Evolutionary conservation across 805 yeast genomes (phyloP).

Genomic region (Saturnispora sekii): DNA sequence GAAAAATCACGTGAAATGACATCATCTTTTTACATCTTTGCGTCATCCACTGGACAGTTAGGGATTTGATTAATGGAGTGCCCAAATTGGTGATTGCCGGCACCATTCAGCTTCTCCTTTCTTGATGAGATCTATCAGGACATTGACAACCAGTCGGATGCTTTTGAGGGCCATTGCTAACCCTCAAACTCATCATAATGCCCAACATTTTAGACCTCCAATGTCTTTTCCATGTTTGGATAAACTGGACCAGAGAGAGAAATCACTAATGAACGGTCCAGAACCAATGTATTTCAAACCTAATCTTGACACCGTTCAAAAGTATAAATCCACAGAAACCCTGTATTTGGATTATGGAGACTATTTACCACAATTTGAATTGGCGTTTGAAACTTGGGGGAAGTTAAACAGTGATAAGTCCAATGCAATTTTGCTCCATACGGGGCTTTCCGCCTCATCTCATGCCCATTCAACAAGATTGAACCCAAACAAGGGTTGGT

Average conservation of each 20-base stretch:
- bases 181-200: background rate
- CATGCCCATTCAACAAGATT: slow-evolving; percentile 77
- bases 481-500: slow-evolving; percentile 79
- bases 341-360: slow-evolving; percentile 78
- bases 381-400: slow-evolving; percentile 97
- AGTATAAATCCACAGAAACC: slow-evolving; percentile 46
- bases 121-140: slow-evolving; percentile 1
- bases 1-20: background rate
- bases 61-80: no score
- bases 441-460: slow-evolving; percentile 88
- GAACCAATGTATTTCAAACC: slow-evolving; percentile 77
- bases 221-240: slow-evolving; percentile 82
- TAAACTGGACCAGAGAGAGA: slow-evolving; percentile 48
- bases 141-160: background rate
- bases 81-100: background rate
- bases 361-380: slow-evolving; percentile 54
- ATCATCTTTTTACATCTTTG: no score
- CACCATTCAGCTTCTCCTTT: background rate
- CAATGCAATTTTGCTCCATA: slow-evolving; percentile 74
- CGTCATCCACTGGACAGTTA: no score
- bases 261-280: slow-evolving; percentile 47
- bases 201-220: slow-evolving; percentile 28
- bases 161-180: slow-evolving; percentile 1
- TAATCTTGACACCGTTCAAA: slow-evolving; percentile 53
- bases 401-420: slow-evolving; percentile 47